A percentile compares a stretch with the other conserved stretches of the same genome.
Evolutionary conservation across 2,329 filamentous ascomycete genomes (phyloP).

Genomic region (Chaetothyriales sp.): DNA sequence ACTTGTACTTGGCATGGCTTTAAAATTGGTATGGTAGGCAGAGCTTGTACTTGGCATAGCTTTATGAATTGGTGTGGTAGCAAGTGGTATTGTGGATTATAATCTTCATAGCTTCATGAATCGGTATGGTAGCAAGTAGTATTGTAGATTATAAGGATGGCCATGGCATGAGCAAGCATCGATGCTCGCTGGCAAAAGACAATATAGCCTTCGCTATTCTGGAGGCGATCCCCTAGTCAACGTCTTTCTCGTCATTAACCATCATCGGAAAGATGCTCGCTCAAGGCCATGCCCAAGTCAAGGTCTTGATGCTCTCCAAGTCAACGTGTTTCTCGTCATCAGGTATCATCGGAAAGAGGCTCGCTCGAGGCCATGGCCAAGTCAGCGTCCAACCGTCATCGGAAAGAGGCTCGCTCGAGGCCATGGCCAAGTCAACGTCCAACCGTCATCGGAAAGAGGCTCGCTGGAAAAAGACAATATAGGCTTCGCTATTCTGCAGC

Average conservation of each 20-base stretch:
- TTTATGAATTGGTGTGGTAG: too few species aligned
- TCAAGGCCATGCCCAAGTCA: too few species aligned
- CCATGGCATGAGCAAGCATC: background rate
- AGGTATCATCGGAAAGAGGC: constrained; percentile 23
- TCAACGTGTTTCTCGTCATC: too few species aligned
- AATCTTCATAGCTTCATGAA: background rate
- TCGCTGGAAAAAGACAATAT: constrained; percentile 51
- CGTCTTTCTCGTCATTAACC: constrained; percentile 42
- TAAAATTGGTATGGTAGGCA: too few species aligned
- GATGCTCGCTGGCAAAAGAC: constrained; percentile 52
- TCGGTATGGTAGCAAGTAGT: background rate
- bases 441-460: constrained; percentile 23
- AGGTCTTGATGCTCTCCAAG: too few species aligned
- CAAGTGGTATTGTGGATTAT: too few species aligned
- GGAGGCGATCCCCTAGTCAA: constrained; percentile 45
- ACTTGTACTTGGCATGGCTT: too few species aligned
- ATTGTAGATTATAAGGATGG: background rate
- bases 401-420: constrained; percentile 28
- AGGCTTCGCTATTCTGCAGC: constrained; percentile 50
- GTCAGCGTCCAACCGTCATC: too few species aligned
- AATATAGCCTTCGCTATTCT: constrained; percentile 52
- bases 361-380: too few species aligned
- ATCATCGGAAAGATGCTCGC: constrained; percentile 26
- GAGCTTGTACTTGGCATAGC: too few species aligned
- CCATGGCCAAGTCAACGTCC: too few species aligned